Conservation (phyloP, 768 basidiomycete genomes). For the Megacollybia marginata region DNA sequence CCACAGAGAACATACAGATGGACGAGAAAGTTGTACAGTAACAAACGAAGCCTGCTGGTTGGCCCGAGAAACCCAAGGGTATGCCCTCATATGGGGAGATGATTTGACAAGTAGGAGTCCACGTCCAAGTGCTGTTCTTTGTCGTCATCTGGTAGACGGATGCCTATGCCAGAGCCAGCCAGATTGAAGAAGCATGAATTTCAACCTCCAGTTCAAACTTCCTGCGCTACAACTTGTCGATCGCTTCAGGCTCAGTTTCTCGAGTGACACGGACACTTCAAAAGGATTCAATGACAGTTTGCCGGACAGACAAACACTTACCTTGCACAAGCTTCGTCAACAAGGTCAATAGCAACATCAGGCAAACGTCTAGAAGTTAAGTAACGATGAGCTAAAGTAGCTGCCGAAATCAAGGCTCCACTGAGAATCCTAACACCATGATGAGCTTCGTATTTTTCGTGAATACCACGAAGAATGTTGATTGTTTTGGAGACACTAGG, state of each 20-base stretch:
- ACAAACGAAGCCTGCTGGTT: slow-evolving; percentile 52
- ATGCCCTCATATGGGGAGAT: slow-evolving; percentile 59
- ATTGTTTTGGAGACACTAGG: slow-evolving; percentile 86
- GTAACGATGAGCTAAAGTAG: slow-evolving; percentile 89
- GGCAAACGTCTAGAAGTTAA: slow-evolving; percentile 75
- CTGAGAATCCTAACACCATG: slow-evolving; percentile 89
- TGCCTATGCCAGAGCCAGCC: slow-evolving; percentile 48
- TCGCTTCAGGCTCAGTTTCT: slow-evolving; percentile 90
- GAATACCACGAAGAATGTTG: slow-evolving; percentile 87
- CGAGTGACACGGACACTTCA: slow-evolving; percentile 82
- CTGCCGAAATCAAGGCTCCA: slow-evolving; percentile 81
- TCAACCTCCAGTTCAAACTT: slow-evolving; percentile 92
- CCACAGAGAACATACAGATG: slow-evolving; percentile 48
- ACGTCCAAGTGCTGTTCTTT: slow-evolving; percentile 31
- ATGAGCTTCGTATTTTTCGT: slow-evolving; percentile 89
- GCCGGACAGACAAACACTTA: slow-evolving; percentile 21
- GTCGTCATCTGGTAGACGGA: slow-evolving; percentile 45
- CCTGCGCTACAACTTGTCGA: slow-evolving; percentile 83
- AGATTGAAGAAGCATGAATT: slow-evolving; percentile 86
- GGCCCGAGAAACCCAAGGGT: slow-evolving; percentile 76
- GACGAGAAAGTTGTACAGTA: slow-evolving; percentile 61
- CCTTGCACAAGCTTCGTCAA: slow-evolving; percentile 91
- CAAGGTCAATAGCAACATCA: slow-evolving; percentile 84
- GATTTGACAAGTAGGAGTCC: slow-evolving; percentile 35
- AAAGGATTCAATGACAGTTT: not conserved